These are phyloP conservation scores for Candida endomychidarum DNA, from an alignment of 805 yeast genomes.

Conservation along the genomic window DNA sequence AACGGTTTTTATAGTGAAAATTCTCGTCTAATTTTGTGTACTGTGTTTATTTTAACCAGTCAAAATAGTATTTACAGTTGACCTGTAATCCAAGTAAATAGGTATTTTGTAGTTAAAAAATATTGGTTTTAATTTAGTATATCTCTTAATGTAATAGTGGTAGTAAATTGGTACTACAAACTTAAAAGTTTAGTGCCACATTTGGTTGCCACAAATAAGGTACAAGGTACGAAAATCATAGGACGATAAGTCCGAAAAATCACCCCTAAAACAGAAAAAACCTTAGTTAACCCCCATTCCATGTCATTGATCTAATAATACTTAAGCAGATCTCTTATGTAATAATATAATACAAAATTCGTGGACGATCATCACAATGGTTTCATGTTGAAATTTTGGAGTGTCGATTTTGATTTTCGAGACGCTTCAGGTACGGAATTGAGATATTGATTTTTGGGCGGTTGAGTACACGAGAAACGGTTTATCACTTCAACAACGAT, in stretches of 20 bases:
- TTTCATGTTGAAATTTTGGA: slow-evolving; percentile 3
- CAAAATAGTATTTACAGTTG: slow-evolving; percentile 1
- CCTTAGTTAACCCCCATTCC: too few species aligned
- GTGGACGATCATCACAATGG: neutral
- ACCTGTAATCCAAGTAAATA: neutral
- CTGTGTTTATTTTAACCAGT: neutral
- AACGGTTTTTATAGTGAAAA: neutral
- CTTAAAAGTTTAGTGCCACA: too few species aligned
- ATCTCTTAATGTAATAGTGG: neutral
- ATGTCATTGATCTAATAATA: too few species aligned
- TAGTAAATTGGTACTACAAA: too few species aligned
- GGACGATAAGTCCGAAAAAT: too few species aligned
- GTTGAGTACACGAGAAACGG: slow-evolving; percentile 1
- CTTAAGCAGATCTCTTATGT: too few species aligned
- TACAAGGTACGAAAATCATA: too few species aligned
- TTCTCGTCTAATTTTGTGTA: slow-evolving; percentile 1
- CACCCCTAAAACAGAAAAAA: too few species aligned
- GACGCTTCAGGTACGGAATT: slow-evolving; percentile 5
- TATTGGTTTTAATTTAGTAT: neutral
- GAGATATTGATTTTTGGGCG: slow-evolving; percentile 4
- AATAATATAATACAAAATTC: neutral
- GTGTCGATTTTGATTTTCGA: slow-evolving; percentile 1
- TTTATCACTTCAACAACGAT: too few species aligned
- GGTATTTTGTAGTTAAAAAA: slow-evolving; percentile 6
- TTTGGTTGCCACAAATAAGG: too few species aligned